A percentile compares a stretch with the other conserved stretches of the same genome.
Evolutionary conservation across 805 yeast species (phyloP).

Genomic region (Ogataea glucozyma): DNA sequence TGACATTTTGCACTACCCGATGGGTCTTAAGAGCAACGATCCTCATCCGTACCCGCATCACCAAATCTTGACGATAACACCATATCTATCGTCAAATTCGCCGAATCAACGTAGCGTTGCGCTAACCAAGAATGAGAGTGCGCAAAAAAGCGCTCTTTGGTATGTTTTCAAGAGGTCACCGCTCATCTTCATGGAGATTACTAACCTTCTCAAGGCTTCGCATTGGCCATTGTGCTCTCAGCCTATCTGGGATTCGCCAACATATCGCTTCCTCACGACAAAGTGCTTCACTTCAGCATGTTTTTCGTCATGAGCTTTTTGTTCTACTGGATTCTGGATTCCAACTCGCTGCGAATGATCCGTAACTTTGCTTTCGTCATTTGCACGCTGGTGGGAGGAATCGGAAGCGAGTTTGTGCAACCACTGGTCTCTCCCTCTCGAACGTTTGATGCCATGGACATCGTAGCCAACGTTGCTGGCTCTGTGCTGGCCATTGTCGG

Average conservation of each 20-base stretch:
- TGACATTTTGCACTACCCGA: too few species aligned
- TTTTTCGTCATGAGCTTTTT: slow-evolving; percentile 47
- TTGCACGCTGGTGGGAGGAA: slow-evolving; percentile 46
- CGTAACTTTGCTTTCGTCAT: slow-evolving; percentile 37
- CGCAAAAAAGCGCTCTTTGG: slow-evolving; percentile 5
- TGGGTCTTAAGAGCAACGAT: too few species aligned
- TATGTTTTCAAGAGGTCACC: neutral
- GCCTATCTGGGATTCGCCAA: slow-evolving; percentile 53
- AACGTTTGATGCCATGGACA: slow-evolving; percentile 42
- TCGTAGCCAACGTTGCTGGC: slow-evolving; percentile 30
- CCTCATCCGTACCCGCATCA: too few species aligned
- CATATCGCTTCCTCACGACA: slow-evolving; percentile 48
- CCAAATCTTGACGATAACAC: too few species aligned
- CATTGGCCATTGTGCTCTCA: slow-evolving; percentile 23
- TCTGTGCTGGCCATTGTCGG: slow-evolving; percentile 27
- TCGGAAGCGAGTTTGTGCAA: slow-evolving; percentile 52
- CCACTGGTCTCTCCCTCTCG: slow-evolving; percentile 43
- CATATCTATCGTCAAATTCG: too few species aligned
- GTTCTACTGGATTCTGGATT: slow-evolving; percentile 48
- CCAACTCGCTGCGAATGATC: slow-evolving; percentile 34
- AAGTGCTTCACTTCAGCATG: slow-evolving; percentile 45
- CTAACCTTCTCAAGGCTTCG: slow-evolving; percentile 18
- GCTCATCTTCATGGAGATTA: neutral
- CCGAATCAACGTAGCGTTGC: too few species aligned
- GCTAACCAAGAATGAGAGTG: slow-evolving; percentile 4